Base-by-base conservation (phyloP, 306 rosid species). In the Fragaria iinumae region DNA sequence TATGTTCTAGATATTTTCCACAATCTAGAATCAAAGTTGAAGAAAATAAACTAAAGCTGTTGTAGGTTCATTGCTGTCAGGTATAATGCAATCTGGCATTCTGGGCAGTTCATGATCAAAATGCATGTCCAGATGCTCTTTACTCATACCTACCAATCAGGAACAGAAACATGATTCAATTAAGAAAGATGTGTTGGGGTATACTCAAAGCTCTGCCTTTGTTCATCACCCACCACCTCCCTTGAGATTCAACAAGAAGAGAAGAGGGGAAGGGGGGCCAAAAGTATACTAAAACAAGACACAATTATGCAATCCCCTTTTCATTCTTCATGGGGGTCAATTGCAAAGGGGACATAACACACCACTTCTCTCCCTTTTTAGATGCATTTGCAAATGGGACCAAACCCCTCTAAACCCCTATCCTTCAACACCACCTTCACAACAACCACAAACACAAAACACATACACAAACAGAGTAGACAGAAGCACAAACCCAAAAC, bases 381-480 rank as follows among this genome's bases (percentile, higher is more conserved):
- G 90, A 79, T 88, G 90, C 87, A 84, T 92, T 91, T 89, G 85
- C 84, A 74, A 83, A 84, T 86, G 90, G 91, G 85, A 75, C 87
- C 95, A 76, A 60, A 48, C 76, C 69, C 75, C 76, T 36, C 53
- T 64, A 11, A 62, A 52, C 41, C 78, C 77, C 79, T 20, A 84
- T 86, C 86, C 86, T 86, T 86, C 84, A 74, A 72, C 87, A 81
- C 87, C 74, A 71, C 76, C 67, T 74, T 84, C 69, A 64, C 69
- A 64, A 73, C 83, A 68, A 77, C 70, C 67, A 57, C 74, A 41
- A 57, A 75, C 74, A 83, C 56, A 70, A 70, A 43, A 68, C 71
- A 34, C 14, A 55, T 82, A 73, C 85, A 62, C 55, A 59, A 69
- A 71, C 73, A 45, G 25, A 66, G 38, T 32, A 63, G 71, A 84